Base-by-base conservation (phyloP, 1,284 basidiomycete genomes). In the Mycosarcoma maydis region DNA sequence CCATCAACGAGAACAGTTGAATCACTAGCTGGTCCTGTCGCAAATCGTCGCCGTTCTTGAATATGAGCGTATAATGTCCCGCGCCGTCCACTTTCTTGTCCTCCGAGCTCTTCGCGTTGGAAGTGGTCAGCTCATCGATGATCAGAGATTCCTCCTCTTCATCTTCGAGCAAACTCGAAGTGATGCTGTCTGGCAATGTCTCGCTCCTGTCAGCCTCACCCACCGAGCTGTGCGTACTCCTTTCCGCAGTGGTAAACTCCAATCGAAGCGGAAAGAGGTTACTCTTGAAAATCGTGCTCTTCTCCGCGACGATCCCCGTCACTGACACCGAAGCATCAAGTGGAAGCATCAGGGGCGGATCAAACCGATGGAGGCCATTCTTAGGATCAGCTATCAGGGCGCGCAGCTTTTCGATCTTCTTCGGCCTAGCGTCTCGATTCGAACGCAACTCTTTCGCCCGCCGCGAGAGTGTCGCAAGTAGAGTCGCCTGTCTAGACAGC, bases 41-140 rank as follows among this genome's bases (percentile, higher is more conserved):
- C 85, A 98, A 89, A 80, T 99, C 96, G 80, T 99, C 96, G 6
- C 96, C 96, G 72, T 97, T 94, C 83, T 99, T 98, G 86, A 98
- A 98, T 68, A 99, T 98, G 44, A 97, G 87, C 0, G 94, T 91
- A 82, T 92, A 98, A 17, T 57, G 33, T 4, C 47, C 61, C 1
- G 16, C 41, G 1, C 51, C 59, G 7, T 47, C 39, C 10, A 24
- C 23, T 19, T 47, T 49, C 40, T 33, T 58, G 10, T 43, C 64
- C 36, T 54, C 53, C n/a, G 34, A 16, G 20, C 32, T 24, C 20
- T 19, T 42, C 0, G 14, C 24, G 4, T 10, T 26, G 3, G 40
- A n/a, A 1, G 32, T n/a, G n/a, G n/a, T n/a, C n/a, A n/a, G 6
- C 16, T 49, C 57, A 27, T 53, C 49, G 16, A 45, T 26, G 26